phyloP scores from a whole-genome alignment of 495 filamentous ascomycete genomes.

The Annulohypoxylon bovei region DNA sequence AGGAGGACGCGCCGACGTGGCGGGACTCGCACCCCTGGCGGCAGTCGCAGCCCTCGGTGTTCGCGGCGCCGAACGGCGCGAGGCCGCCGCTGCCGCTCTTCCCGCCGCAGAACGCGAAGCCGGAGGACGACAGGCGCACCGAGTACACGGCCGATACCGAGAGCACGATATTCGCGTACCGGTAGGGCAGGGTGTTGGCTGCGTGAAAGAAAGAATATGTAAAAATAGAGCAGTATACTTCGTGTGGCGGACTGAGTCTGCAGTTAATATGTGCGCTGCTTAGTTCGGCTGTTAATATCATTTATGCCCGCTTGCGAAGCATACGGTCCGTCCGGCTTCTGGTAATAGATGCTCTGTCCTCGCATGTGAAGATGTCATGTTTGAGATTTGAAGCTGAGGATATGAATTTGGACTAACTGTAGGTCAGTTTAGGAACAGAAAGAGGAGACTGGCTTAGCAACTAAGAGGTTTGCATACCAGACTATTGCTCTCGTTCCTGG shows the following conservation, averaged over 20 bases:
- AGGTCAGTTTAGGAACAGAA: no score
- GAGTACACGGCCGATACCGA: conserved; percentile 28
- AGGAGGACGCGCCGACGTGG: conserved; percentile 37
- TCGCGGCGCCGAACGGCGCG: background rate
- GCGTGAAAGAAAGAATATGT: background rate
- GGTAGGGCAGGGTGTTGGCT: conserved; percentile 9
- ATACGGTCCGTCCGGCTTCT: background rate
- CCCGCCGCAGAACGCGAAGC: background rate
- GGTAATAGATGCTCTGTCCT: background rate
- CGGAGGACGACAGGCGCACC: conserved; percentile 12
- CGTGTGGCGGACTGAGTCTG: conserved; percentile 34
- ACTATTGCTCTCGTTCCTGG: no score
- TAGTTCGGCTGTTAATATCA: conserved; percentile 29
- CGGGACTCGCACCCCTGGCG: conserved; percentile 40
- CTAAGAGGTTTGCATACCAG: no score
- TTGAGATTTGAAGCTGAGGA: no score
- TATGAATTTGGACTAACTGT: no score
- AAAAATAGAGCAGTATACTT: conserved; percentile 10
- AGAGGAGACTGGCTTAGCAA: no score
- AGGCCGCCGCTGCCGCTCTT: conserved; percentile 16
- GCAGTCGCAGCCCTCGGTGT: conserved; percentile 29
- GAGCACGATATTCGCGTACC: conserved; percentile 36
- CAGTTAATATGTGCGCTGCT: conserved; percentile 16
- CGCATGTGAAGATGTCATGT: background rate
- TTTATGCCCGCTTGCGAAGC: conserved; percentile 4